These are phyloP conservation scores for Boletus reticuloceps DNA, from an alignment of 768 basidiomycete genomes.

Conservation along the genomic window DNA sequence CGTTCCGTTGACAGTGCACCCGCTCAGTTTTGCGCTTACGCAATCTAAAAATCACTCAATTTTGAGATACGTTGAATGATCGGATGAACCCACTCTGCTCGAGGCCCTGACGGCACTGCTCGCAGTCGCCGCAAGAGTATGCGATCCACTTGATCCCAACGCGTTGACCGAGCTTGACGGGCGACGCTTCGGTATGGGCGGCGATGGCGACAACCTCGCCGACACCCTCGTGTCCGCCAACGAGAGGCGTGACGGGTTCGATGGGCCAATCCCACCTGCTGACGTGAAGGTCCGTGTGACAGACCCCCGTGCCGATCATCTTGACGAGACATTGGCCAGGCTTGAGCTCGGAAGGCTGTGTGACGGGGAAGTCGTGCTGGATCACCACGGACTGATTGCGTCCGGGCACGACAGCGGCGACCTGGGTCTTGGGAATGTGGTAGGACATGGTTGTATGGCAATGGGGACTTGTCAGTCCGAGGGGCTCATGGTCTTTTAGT, in stretches of 20 bases:
- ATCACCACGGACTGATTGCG: conserved; percentile 32
- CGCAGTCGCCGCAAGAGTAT: conserved; percentile 71
- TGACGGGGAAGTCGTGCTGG: conserved; percentile 52
- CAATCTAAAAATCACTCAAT: conserved; percentile 46
- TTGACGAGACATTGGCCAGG: conserved; percentile 77
- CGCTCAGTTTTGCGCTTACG: conserved; percentile 53
- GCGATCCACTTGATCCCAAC: conserved; percentile 86
- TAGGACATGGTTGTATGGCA: conserved; percentile 1
- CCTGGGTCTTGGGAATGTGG: conserved; percentile 41
- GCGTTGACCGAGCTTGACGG: conserved; percentile 72
- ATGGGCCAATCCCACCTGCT: conserved; percentile 80
- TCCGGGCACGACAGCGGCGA: conserved; percentile 38
- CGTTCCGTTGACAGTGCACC: conserved; percentile 76
- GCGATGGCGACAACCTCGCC: conserved; percentile 81
- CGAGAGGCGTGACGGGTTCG: conserved; percentile 57
- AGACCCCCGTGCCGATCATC: conserved; percentile 77
- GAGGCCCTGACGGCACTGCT: conserved; percentile 70
- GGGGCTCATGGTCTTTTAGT: too few species aligned
- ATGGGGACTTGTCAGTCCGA: too few species aligned
- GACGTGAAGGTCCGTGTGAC: conserved; percentile 82
- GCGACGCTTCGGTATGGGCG: conserved; percentile 51
- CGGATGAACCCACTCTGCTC: conserved; percentile 60
- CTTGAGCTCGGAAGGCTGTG: conserved; percentile 48
- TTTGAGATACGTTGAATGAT: too few species aligned
- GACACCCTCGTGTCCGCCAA: conserved; percentile 86